Conservation (phyloP, 495 filamentous ascomycete species). For the Neurospora sp. region DNA sequence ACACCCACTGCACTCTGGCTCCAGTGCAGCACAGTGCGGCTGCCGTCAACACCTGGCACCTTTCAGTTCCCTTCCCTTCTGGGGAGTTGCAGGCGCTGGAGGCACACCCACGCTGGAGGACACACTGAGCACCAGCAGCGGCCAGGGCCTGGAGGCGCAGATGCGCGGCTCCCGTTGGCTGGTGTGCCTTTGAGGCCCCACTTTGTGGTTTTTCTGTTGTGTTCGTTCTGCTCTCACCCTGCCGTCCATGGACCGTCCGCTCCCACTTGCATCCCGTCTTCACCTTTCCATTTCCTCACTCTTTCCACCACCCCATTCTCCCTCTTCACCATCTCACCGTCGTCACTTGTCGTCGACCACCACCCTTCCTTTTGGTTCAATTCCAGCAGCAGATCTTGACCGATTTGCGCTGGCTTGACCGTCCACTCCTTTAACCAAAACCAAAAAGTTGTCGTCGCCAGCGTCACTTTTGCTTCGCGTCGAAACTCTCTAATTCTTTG, state of each 20-base stretch:
- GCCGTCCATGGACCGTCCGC: background rate
- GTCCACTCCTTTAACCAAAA: conserved; percentile 38
- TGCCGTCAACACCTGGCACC: background rate
- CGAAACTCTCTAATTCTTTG: conserved; percentile 16
- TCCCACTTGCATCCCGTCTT: conserved; percentile 1
- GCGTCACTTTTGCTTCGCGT: conserved; percentile 18
- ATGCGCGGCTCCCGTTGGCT: conserved; percentile 28
- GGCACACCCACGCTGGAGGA: background rate
- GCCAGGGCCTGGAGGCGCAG: conserved; percentile 52
- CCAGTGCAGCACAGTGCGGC: background rate
- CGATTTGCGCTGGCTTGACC: conserved; percentile 41
- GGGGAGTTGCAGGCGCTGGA: background rate
- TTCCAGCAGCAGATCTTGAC: conserved; percentile 35
- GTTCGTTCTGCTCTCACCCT: background rate
- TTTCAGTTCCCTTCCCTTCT: background rate
- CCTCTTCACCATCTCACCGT: conserved; percentile 7
- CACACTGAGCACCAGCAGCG: conserved; percentile 2
- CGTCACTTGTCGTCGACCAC: conserved; percentile 17
- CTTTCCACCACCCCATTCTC: conserved; percentile 10
- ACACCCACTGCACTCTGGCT: background rate
- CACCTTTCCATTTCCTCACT: conserved; percentile 9
- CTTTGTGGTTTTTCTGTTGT: conserved; percentile 1
- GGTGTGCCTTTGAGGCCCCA: background rate
- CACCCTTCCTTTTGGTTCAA: conserved; percentile 31
- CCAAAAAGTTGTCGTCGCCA: conserved; percentile 1